These are phyloP conservation scores for Mycosphaerella sp. DNA, from an alignment of 2,329 filamentous ascomycete genomes.

Conservation along the genomic window DNA sequence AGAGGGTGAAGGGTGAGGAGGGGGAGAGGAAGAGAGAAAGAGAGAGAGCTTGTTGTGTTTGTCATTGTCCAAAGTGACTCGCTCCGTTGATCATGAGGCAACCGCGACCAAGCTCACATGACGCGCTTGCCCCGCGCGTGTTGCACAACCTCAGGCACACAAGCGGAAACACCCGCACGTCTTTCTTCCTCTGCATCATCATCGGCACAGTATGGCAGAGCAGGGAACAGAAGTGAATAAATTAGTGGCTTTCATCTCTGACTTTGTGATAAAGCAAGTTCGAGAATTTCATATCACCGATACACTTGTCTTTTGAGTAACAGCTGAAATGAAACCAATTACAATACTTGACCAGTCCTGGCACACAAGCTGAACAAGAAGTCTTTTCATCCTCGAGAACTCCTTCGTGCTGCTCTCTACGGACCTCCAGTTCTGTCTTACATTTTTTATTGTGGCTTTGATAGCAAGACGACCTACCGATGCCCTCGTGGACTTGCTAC, in stretches of 20 bases:
- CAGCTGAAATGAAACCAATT: conserved; percentile 30
- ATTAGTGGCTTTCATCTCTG: too few species aligned
- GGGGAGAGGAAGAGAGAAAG: too few species aligned
- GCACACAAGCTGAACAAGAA: conserved; percentile 34
- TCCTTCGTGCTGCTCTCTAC: conserved; percentile 43
- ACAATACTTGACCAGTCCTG: conserved; percentile 47
- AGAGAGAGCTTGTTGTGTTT: neutral
- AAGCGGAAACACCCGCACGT: too few species aligned
- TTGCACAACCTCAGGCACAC: too few species aligned
- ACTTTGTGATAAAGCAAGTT: too few species aligned
- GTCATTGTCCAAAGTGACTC: neutral
- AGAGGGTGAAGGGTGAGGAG: neutral
- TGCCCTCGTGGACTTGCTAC: conserved; percentile 39
- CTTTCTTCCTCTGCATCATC: too few species aligned
- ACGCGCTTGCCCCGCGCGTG: too few species aligned
- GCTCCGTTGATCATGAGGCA: too few species aligned
- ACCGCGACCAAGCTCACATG: too few species aligned
- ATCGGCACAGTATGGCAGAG: too few species aligned
- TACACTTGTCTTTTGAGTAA: neutral
- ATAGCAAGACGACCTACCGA: conserved; percentile 29
- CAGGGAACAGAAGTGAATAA: too few species aligned
- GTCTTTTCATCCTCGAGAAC: conserved; percentile 37
- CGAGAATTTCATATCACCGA: neutral
- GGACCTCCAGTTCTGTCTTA: conserved; percentile 49
- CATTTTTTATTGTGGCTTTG: conserved; percentile 46